These are phyloP conservation scores for Erysiphe pisi DNA, from an alignment of 2,329 filamentous ascomycete species.

Conservation along the genomic window DNA sequence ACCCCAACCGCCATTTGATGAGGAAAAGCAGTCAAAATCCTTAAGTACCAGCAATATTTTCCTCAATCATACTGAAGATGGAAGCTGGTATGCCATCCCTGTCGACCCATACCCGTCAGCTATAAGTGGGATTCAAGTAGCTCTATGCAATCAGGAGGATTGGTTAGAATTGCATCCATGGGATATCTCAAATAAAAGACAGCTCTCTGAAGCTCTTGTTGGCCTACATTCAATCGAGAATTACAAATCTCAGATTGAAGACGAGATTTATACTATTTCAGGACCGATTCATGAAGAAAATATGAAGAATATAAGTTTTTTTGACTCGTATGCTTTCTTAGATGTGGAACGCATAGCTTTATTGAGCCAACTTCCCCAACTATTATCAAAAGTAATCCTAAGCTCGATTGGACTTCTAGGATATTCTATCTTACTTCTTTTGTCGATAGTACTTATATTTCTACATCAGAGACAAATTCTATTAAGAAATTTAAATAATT, in stretches of 20 bases:
- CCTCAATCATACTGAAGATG: conserved; percentile 73
- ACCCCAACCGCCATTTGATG: conserved; percentile 51
- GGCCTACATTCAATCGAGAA: conserved; percentile 59
- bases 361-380: too few relatives aligned
- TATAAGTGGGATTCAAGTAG: conserved; percentile 50
- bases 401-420: too few relatives aligned
- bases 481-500: too few relatives aligned
- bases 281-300: conserved; percentile 35
- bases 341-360: not conserved
- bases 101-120: conserved; percentile 77
- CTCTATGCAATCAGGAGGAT: conserved; percentile 46
- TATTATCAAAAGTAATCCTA: too few relatives aligned
- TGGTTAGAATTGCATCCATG: conserved; percentile 42
- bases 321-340: not conserved
- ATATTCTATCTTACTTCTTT: too few relatives aligned
- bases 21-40: conserved; percentile 43
- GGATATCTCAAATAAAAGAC: conserved; percentile 38
- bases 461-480: too few relatives aligned
- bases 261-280: conserved; percentile 40
- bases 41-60: conserved; percentile 60
- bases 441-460: too few relatives aligned
- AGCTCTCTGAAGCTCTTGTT: conserved; percentile 52
- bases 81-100: conserved; percentile 90
- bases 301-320: conserved; percentile 33
- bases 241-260: conserved; percentile 34